A percentile compares a stretch with the other conserved stretches of the same genome.
Evolutionary conservation across 2,329 filamentous ascomycete genomes (phyloP).

Genomic region (Aspergillus pseudoterreus): DNA sequence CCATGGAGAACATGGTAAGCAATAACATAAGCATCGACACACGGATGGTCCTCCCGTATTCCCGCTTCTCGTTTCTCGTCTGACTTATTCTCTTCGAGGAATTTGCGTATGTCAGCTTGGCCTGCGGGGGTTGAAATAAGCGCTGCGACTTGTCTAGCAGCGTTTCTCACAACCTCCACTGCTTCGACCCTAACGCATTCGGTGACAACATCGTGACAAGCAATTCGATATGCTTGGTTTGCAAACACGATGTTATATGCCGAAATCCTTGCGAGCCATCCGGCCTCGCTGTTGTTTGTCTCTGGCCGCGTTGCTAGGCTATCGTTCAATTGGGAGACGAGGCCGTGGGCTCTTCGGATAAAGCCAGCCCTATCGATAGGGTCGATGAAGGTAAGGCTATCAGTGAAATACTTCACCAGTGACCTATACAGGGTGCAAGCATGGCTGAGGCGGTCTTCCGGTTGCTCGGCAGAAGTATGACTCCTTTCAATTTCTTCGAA

Average conservation of each 20-base stretch:
- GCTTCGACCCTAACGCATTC: slow-evolving; percentile 19
- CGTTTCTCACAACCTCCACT: slow-evolving; percentile 28
- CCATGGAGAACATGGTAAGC: slow-evolving; percentile 41
- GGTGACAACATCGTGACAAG: slow-evolving; percentile 30
- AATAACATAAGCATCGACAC: slow-evolving; percentile 47
- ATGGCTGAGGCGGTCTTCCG: slow-evolving; percentile 11
- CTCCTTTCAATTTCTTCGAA: slow-evolving; percentile 18
- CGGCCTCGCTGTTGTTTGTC: slow-evolving; percentile 13
- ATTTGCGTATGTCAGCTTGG: slow-evolving; percentile 35
- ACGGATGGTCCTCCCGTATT: slow-evolving; percentile 41
- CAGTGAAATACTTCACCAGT: slow-evolving; percentile 48
- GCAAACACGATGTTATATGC: slow-evolving; percentile 35
- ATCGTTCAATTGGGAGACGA: slow-evolving; percentile 40
- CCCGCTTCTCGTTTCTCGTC: slow-evolving; percentile 45
- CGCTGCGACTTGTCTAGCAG: slow-evolving; percentile 35
- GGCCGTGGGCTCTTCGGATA: slow-evolving; percentile 31
- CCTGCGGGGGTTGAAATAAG: slow-evolving; percentile 30
- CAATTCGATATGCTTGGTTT: slow-evolving; percentile 37
- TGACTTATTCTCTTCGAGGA: slow-evolving; percentile 45
- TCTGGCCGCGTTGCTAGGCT: slow-evolving; percentile 21
- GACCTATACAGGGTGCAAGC: slow-evolving; percentile 33
- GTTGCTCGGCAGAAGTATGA: background rate
- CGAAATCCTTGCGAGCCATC: slow-evolving; percentile 19
- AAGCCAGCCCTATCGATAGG: slow-evolving; percentile 51
- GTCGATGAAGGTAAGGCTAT: slow-evolving; percentile 51